Base-by-base conservation (phyloP, 129 eudicot genomes). In the Centrapalus pauciflorus region DNA sequence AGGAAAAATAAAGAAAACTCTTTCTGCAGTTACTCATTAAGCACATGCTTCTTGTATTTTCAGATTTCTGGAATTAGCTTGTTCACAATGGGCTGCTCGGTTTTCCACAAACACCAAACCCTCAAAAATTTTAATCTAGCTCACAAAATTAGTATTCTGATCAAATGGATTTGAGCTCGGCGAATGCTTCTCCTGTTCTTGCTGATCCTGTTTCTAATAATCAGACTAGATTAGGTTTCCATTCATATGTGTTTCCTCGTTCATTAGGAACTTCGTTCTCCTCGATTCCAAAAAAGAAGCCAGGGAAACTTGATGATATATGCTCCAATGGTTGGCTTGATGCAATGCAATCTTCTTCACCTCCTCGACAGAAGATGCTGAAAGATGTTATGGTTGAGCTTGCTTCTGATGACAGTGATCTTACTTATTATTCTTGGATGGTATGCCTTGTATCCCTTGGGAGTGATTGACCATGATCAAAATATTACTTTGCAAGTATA, bases 331-430 rank as follows among this genome's bases (percentile, higher is more conserved):
- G 90, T 52, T 89, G 95, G 95, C 85, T 89, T 50, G 96, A 89
- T 29, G 90, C 96, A 33, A 89, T 89, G 96, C 75, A 71, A 54
- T 79, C 96, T 54, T 89, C 96, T 69, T 89, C 96, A 3, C 96
- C 96, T 24, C 95, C 96, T 69, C 82, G 88, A 21, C 86, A 81
- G 59, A 89, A 66, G 76, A 52, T 72, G 33, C 57, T 74, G 32
- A 90, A 83, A 82, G 86, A 81, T 66, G 68, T 78, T 57, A 77
- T 52, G 23, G 59, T 37, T 35, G 90, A 76, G 40, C 37, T 72
- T 61, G 78, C 71, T 74, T 74, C 81, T 8, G 95, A 89, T 67
- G 95, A 86, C 48, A 55, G 46, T 26, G 95, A 89, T 40, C 19
- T 41, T 64, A 66, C 73, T 34, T 83, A 86, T 67, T 76, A 48